A percentile compares a stretch with the other conserved stretches of the same genome.
Evolutionary conservation across 768 basidiomycete genomes (phyloP).

Genomic region (Suillus lakei): DNA sequence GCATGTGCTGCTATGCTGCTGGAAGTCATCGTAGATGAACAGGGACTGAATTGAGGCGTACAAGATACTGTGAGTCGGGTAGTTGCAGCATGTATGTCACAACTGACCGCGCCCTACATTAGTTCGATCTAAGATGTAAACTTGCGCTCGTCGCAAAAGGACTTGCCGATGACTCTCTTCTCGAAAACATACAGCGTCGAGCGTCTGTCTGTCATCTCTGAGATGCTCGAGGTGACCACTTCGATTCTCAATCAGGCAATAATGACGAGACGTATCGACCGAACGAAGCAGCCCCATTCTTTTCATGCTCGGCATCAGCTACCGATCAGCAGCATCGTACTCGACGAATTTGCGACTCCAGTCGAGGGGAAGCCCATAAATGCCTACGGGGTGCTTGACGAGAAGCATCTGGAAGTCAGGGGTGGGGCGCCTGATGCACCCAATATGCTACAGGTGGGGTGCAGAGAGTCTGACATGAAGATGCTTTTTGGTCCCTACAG

Average conservation of each 20-base stretch:
- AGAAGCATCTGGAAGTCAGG: constrained; percentile 12
- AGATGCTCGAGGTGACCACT: constrained; percentile 29
- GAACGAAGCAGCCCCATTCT: constrained; percentile 21
- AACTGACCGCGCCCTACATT: background rate
- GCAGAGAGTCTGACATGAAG: constrained; percentile 13
- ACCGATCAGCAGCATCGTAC: constrained; percentile 18
- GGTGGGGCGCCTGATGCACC: constrained; percentile 15
- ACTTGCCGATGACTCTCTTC: constrained; percentile 24
- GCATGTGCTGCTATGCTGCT: too few relatives aligned
- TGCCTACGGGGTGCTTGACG: constrained; percentile 14
- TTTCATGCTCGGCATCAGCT: constrained; percentile 37
- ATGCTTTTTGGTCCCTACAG: constrained; percentile 34
- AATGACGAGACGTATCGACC: constrained; percentile 14
- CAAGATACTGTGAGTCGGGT: constrained; percentile 41
- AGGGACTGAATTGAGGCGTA: constrained; percentile 42
- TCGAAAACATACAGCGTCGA: constrained; percentile 31
- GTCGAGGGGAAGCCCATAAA: background rate
- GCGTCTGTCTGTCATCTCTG: too few relatives aligned
- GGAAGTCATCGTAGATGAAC: too few relatives aligned
- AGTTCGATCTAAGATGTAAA: constrained; percentile 32
- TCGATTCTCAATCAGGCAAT: constrained; percentile 18
- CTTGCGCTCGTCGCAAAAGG: constrained; percentile 28
- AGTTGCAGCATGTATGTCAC: background rate
- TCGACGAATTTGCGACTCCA: constrained; percentile 4
- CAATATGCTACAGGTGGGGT: constrained; percentile 22